Evolutionary conservation across 148 eudicot genomes (phyloP), one percentile per base, ranked within the genome.

Genomic region (Nepenthes mirabilis): DNA sequence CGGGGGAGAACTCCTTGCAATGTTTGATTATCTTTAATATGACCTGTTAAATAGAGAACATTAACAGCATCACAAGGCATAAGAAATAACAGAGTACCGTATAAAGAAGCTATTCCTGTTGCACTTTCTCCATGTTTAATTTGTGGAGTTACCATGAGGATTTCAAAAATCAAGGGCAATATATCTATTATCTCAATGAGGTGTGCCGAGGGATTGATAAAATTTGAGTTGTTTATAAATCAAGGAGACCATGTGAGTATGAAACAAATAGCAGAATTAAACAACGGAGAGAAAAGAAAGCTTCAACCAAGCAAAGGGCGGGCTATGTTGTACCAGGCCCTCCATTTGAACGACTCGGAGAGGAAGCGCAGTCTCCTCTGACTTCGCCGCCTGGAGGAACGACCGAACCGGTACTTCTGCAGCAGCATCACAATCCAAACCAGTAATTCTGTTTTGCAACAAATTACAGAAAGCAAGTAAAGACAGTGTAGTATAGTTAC

Each of bases 331-430:
- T 62, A 88, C 98, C 83, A 88, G 60, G 68, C 98, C 99, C 66
- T 93, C 99, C 69, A 88, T 88, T 70, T 93, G 96, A 70, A 93
- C 96, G 34, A 86, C 89, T 61, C 96, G 76, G 37, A 93, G 91
- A 37, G 94, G 86, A 14, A 86, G 82, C 8, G 58, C 58, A 56
- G 67, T 86, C 64, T 88, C 95, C 66, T 88, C 99, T 0, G 91
- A 77, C 32, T 83, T 77, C 0, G 83, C 86, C 33, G 83, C 99
- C 74, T 93, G 91, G 57, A 91, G 72, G 61, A 88, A 91, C 47
- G 94, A 85, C 64, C 94, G 76, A 37, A 70, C 69, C 68, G 80
- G 77, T 47, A 88, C 77, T 63, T 72, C 74, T 62, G 70, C 75
- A 47, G 12, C 45, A 40, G 36, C 45, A 40, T 9, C 33, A 58